Evolutionary conservation across 805 yeast genomes (phyloP).

Genomic region (Sugiyamaella valdiviana): DNA sequence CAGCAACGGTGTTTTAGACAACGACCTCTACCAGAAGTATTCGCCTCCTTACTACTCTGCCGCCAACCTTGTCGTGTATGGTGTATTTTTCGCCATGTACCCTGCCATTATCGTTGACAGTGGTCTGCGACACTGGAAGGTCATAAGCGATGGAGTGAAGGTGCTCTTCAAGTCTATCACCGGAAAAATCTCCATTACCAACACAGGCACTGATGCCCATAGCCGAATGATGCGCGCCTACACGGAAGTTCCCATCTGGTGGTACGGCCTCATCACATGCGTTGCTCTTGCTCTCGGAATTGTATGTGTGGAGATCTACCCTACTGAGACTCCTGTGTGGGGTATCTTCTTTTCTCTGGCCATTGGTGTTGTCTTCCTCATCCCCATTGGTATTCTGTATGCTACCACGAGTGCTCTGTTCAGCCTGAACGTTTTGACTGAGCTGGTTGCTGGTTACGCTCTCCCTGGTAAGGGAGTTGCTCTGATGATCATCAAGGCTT

Average conservation of each 20-base stretch:
- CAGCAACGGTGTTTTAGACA: constrained; percentile 39
- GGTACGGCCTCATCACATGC: constrained; percentile 49
- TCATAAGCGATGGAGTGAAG: constrained; percentile 21
- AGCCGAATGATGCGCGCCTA: constrained; percentile 43
- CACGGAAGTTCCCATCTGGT: constrained; percentile 69
- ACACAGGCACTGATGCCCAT: constrained; percentile 15
- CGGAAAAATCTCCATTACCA: background rate
- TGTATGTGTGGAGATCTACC: constrained; percentile 36
- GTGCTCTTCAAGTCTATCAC: background rate
- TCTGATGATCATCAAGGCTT: constrained; percentile 45
- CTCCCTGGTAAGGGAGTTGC: constrained; percentile 56
- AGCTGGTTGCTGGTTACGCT: constrained; percentile 58
- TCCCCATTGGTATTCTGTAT: constrained; percentile 55
- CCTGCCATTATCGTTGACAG: constrained; percentile 47
- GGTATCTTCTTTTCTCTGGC: constrained; percentile 52
- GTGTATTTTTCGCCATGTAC: constrained; percentile 50
- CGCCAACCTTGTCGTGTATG: constrained; percentile 40
- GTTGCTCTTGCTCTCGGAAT: constrained; percentile 41
- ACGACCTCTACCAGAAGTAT: constrained; percentile 46
- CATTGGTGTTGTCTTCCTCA: constrained; percentile 47
- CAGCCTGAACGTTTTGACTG: constrained; percentile 57
- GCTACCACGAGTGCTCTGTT: constrained; percentile 53
- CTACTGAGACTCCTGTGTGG: constrained; percentile 52
- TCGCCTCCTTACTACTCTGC: constrained; percentile 66
- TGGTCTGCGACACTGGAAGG: constrained; percentile 9